These are phyloP conservation scores for Teratosphaeria viscida DNA, from an alignment of 2,329 filamentous ascomycete genomes.

Conservation along the genomic window DNA sequence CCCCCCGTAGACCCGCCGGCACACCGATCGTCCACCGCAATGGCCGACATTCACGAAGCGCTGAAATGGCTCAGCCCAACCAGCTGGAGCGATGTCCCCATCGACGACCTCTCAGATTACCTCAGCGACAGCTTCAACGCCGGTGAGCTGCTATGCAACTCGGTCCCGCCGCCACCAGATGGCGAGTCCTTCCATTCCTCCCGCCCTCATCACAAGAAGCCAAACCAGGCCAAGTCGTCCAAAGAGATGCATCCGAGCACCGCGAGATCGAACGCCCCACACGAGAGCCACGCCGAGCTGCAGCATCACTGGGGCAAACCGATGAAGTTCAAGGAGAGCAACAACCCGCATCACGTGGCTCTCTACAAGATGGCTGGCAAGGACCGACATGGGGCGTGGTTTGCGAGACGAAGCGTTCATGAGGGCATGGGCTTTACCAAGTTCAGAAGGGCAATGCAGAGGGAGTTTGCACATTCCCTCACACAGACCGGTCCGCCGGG, in stretches of 20 bases:
- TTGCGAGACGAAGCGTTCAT: slow-evolving; percentile 74
- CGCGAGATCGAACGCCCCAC: slow-evolving; percentile 39
- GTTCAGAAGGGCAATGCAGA: slow-evolving; percentile 66
- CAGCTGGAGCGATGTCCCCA: slow-evolving; percentile 35
- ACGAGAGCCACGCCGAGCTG: slow-evolving; percentile 48
- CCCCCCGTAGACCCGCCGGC: neutral
- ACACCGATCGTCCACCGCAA: slow-evolving; percentile 7
- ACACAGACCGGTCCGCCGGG: slow-evolving; percentile 59
- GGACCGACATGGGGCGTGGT: slow-evolving; percentile 82
- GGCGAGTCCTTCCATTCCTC: slow-evolving; percentile 35
- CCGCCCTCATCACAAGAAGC: slow-evolving; percentile 47
- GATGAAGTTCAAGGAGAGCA: slow-evolving; percentile 57
- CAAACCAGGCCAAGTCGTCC: slow-evolving; percentile 40
- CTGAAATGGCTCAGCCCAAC: slow-evolving; percentile 34
- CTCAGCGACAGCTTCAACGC: slow-evolving; percentile 36
- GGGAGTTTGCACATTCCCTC: slow-evolving; percentile 71
- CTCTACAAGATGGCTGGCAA: slow-evolving; percentile 72
- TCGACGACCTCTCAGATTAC: slow-evolving; percentile 29
- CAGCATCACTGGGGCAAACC: slow-evolving; percentile 79
- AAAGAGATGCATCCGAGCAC: slow-evolving; percentile 44
- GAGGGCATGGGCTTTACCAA: slow-evolving; percentile 64
- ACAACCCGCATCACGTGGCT: slow-evolving; percentile 65
- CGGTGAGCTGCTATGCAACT: slow-evolving; percentile 63
- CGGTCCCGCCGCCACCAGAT: slow-evolving; percentile 53
- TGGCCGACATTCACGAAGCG: slow-evolving; percentile 36